Percentiles rank a stretch among this genome's conserved stretches.
phyloP scores from a whole-genome alignment of 345 rosid genomes.

The Cardamine resedifolia region DNA sequence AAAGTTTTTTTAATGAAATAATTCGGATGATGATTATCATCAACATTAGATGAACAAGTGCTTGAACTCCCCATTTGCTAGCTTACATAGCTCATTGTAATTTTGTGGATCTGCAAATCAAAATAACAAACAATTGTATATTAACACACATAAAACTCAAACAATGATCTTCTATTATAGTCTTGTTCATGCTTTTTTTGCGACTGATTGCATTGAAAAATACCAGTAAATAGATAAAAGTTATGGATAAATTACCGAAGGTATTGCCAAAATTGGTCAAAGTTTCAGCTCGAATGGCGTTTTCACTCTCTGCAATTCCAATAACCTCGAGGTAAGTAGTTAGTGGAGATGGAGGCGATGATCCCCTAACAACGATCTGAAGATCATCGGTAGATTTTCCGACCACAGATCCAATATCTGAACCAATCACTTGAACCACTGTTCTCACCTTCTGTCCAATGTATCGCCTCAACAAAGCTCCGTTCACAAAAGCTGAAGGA shows the following conservation, averaged over 20 bases:
- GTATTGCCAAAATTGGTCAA: conserved; percentile 78
- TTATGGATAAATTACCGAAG: conserved; percentile 51
- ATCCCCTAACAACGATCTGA: conserved; percentile 62
- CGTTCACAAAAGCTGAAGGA: conserved; percentile 89
- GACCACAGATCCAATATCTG: conserved; percentile 52
- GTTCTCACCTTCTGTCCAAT: conserved; percentile 70
- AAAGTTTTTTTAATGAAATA: neutral
- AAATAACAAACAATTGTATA: neutral
- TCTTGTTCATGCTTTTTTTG: too few relatives aligned
- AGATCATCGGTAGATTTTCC: conserved; percentile 74
- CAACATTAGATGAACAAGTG: conserved; percentile 59
- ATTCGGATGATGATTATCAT: neutral
- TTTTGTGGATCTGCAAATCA: conserved; percentile 55
- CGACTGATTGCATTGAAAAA: too few relatives aligned
- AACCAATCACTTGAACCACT: conserved; percentile 61
- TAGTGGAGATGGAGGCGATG: conserved; percentile 48
- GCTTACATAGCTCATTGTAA: conserved; percentile 80
- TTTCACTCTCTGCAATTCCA: conserved; percentile 78
- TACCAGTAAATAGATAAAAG: too few relatives aligned
- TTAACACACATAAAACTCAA: neutral
- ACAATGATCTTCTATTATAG: neutral
- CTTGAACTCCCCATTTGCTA: conserved; percentile 78
- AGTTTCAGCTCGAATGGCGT: conserved; percentile 56
- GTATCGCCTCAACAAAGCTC: conserved; percentile 52
- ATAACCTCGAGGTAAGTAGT: conserved; percentile 74